A percentile compares a stretch with the other conserved stretches of the same genome.
These are phyloP conservation scores for Flueggea neowawraea DNA, from an alignment of 441 rosid species.

Conservation along the genomic window DNA sequence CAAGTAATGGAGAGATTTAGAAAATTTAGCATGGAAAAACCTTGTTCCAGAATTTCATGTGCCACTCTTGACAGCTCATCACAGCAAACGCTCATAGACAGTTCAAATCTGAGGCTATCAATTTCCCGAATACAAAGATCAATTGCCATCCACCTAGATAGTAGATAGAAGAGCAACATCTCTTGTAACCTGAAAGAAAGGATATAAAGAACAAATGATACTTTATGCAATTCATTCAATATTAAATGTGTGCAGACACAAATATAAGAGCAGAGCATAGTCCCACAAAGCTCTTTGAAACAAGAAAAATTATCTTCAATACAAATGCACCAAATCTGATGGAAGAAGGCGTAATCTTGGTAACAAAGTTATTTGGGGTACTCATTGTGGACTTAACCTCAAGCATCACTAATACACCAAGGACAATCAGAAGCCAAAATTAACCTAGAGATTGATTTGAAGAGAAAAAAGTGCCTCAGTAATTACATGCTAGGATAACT, in stretches of 20 bases:
- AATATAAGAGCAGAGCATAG: background rate
- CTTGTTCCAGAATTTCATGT: constrained; percentile 81
- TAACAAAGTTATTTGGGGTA: background rate
- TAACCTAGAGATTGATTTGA: too few relatives aligned
- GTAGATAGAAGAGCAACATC: constrained; percentile 90
- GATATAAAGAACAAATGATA: background rate
- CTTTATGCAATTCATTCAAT: background rate
- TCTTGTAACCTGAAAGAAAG: constrained; percentile 73
- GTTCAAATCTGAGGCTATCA: constrained; percentile 90
- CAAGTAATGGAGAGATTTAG: background rate
- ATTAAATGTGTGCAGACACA: background rate
- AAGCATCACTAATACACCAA: too few relatives aligned
- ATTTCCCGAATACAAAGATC: constrained; percentile 89
- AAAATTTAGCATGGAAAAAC: constrained; percentile 23
- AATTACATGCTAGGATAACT: too few relatives aligned
- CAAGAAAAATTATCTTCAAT: too few relatives aligned
- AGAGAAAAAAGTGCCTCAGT: too few relatives aligned
- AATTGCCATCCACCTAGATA: constrained; percentile 98
- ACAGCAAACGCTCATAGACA: constrained; percentile 81
- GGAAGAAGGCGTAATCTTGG: background rate
- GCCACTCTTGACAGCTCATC: constrained; percentile 66
- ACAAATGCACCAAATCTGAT: background rate
- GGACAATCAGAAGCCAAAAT: too few relatives aligned
- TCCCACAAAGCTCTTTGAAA: background rate
- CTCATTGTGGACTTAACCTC: too few relatives aligned